Base-by-base conservation (phyloP, 345 rosid genomes). In the Aquilaria yunnanensis region DNA sequence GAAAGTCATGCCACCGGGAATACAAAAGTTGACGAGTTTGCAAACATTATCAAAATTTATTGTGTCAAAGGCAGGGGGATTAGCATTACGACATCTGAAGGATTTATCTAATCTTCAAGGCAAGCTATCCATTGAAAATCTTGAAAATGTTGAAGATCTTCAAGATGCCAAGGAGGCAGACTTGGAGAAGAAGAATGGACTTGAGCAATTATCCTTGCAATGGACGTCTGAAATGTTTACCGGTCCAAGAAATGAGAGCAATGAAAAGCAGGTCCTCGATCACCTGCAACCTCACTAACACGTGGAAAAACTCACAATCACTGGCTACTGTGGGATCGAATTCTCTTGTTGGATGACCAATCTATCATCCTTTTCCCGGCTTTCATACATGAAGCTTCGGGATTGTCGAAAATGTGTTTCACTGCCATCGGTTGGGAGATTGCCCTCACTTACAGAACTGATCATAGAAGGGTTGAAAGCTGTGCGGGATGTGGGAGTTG, bases 51-150 rank as follows among this genome's bases (percentile, higher is more conserved):
- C 73, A 3, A 59, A 70, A 34, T 75, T 65, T 32, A 46, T 70
- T 32, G n/a, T n/a, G n/a, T n/a, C n/a, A n/a, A n/a, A n/a, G n/a
- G n/a, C n/a, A n/a, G n/a, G n/a, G n/a, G n/a, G n/a, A n/a, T n/a
- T n/a, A n/a, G 68, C 46, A 37, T 51, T 73, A 41, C 41, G 47
- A 34, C 74, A 71, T 47, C 66, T 78, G 66, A 63, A 63, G 56
- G 58, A 60, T 34, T 55, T 78, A 14, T 31, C 50, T 3, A 10
- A 47, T 60, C 75, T 78, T n/a, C 55, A 30, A 11, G 80, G 81
- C 7, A 1, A 50, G 13, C 73, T 77, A 29, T 57, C 48, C 33
- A 54, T 77, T 23, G 34, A 12, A 2, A 63, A 65, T 7, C 56
- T 78, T 59, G 56, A 67, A 2, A 67, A 64, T 64, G 9, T 64